Evolutionary conservation across 2,329 filamentous ascomycete genomes (phyloP).

Genomic region (Aureobasidium sp.): DNA sequence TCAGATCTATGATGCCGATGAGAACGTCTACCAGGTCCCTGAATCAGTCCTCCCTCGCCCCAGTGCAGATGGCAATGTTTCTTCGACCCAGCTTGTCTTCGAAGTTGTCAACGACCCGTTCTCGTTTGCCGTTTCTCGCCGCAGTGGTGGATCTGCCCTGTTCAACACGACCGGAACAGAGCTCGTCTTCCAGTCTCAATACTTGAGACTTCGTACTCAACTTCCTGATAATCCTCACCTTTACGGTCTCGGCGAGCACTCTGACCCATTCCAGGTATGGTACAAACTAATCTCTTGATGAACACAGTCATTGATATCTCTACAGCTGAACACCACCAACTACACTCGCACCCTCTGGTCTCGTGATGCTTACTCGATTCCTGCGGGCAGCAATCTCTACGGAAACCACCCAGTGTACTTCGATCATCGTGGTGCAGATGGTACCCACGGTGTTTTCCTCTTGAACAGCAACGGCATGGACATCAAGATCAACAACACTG

Average conservation of each 20-base stretch:
- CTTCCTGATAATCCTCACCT: conserved; percentile 61
- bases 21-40: conserved; percentile 67
- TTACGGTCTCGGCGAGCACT: conserved; percentile 74
- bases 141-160: conserved; percentile 48
- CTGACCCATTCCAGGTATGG: conserved; percentile 50
- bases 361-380: conserved; percentile 54
- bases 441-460: conserved; percentile 58
- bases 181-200: conserved; percentile 71
- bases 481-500: conserved; percentile 59
- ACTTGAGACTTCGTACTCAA: conserved; percentile 61
- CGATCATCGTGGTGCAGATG: conserved; percentile 53
- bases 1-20: conserved; percentile 60
- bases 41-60: conserved; percentile 59
- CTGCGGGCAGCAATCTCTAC: conserved; percentile 58
- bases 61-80: conserved; percentile 25
- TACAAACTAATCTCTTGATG: too few species aligned
- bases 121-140: conserved; percentile 56
- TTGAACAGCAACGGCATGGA: conserved; percentile 70
- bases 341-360: conserved; percentile 60
- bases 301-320: too few species aligned
- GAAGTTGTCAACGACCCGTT: conserved; percentile 51
- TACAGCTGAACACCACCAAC: conserved; percentile 55
- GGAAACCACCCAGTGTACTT: conserved; percentile 66
- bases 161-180: conserved; percentile 61
- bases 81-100: conserved; percentile 34